Base-by-base conservation (phyloP, 768 basidiomycete species). In the Dacryopinax spathularia region DNA sequence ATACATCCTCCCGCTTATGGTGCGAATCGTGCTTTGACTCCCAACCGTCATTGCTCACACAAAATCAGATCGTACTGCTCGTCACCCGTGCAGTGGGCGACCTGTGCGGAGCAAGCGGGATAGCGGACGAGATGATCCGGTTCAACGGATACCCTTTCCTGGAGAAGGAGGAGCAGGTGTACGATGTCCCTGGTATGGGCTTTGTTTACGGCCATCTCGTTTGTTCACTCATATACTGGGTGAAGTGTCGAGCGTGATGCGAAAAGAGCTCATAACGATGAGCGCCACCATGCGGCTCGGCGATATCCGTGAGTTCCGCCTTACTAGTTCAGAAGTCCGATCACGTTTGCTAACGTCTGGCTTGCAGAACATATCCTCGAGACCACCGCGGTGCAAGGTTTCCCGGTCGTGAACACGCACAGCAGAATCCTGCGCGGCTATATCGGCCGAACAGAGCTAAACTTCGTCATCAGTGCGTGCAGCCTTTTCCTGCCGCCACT, bases 71-170 rank as follows among this genome's bases (percentile, higher is more conserved):
- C 70, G 92, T 96, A 0, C 80, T 98, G 31, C 76, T 98, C 33
- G 94, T 97, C 33, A 96, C 96, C 9, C 98, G 97, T 74, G 92
- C 93, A 13, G 95, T 98, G 25, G 91, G 93, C 15, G 95, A 99
- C 71, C 87, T 91, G 68, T 80, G 98, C 59, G 94, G 93, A 25
- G 90, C 86, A 6, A 89, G 82, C 43, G 96, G 96, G 1, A 97
- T 99, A 67, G 93, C 96, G 2, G 96, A 99, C 66, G 91, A 96
- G 70, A 91, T 88, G 82, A 99, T 99, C 69, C 82, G 85, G 18
- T 95, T 99, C 76, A 98, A 96, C 71, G 95, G 94, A 9, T 98
- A 88, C 76, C 96, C 96, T 0, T 93, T 94, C 79, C 77, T 99
- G 65, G 95, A 97, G 75, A 94, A 94, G 70, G 91, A 96, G 65